These are phyloP conservation scores for Epichloe scottii DNA, from an alignment of 2,329 filamentous ascomycete species.

Conservation along the genomic window DNA sequence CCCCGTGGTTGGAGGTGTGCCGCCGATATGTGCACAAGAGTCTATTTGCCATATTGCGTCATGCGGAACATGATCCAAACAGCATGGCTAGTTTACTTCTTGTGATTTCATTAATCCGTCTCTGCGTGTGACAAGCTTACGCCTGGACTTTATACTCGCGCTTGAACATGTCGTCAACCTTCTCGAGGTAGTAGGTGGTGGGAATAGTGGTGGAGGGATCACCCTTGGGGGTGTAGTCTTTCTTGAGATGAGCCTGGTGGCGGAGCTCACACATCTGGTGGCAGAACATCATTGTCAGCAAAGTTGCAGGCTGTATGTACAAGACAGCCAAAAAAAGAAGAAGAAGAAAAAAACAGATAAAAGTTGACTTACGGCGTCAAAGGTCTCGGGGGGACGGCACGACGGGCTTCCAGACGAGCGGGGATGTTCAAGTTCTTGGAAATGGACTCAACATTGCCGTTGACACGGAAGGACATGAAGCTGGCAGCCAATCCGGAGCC, in stretches of 20 bases:
- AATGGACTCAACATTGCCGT: conserved; percentile 57
- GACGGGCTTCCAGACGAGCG: conserved; percentile 52
- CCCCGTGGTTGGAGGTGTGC: conserved; percentile 2
- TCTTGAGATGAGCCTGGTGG: conserved; percentile 73
- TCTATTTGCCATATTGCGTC: not conserved
- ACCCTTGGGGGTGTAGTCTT: conserved; percentile 61
- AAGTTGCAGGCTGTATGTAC: not conserved
- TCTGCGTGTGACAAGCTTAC: conserved; percentile 25
- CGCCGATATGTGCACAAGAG: conserved; percentile 3
- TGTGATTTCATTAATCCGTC: not conserved
- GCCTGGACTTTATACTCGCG: conserved; percentile 65
- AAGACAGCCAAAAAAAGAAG: not conserved
- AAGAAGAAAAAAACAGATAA: not conserved
- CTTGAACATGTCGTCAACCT: conserved; percentile 79
- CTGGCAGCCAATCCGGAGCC: conserved; percentile 62
- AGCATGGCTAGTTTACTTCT: conserved; percentile 2
- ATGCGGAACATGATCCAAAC: conserved; percentile 2
- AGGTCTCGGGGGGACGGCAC: conserved; percentile 58
- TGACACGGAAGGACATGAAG: conserved; percentile 62
- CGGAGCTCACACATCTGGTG: conserved; percentile 65
- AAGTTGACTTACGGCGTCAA: conserved; percentile 46
- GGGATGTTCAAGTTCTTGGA: conserved; percentile 57
- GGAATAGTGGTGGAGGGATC: conserved; percentile 51
- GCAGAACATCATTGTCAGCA: conserved; percentile 7
- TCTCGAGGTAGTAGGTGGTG: conserved; percentile 67